These are phyloP conservation scores for Ganoderma multipileum DNA, from an alignment of 1,284 basidiomycete species.

Conservation along the genomic window DNA sequence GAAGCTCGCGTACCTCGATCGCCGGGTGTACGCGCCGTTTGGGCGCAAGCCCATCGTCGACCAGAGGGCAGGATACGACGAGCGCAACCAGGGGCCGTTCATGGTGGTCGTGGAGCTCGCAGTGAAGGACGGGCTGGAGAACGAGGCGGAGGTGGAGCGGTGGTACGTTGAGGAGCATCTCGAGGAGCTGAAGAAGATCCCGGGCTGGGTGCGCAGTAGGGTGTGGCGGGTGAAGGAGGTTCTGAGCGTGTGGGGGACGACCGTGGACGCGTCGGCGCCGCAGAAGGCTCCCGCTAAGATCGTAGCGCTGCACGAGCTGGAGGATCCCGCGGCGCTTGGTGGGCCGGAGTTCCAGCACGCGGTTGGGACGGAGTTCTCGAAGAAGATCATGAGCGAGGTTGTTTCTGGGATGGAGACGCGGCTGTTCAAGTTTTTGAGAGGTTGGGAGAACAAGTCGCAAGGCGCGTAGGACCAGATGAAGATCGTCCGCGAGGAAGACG, in stretches of 20 bases:
- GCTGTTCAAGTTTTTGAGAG: conserved; percentile 6
- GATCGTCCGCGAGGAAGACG: neutral
- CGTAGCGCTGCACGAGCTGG: conserved; percentile 7
- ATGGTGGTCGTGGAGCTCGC: neutral
- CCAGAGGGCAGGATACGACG: conserved; percentile 1
- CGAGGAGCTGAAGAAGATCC: neutral
- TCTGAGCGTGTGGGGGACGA: conserved; percentile 8
- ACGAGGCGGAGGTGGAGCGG: conserved; percentile 4
- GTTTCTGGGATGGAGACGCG: conserved; percentile 2
- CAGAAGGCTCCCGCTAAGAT: conserved; percentile 6
- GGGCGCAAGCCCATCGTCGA: conserved; percentile 1
- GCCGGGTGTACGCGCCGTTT: conserved; percentile 49
- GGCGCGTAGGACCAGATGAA: neutral
- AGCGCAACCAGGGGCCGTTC: conserved; percentile 3
- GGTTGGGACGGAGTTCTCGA: conserved; percentile 3
- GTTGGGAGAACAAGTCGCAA: neutral
- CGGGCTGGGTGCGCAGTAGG: conserved; percentile 3
- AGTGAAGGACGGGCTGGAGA: conserved; percentile 1
- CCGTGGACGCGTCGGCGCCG: conserved; percentile 5
- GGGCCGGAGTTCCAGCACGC: conserved; percentile 6
- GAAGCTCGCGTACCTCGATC: conserved; percentile 55
- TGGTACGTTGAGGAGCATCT: conserved; percentile 7
- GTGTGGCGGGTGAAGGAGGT: conserved; percentile 6
- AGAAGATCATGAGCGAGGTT: conserved; percentile 1
- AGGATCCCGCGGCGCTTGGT: neutral